Evolutionary conservation across 345 rosid species (phyloP), one percentile per base, ranked within the genome.

Genomic region (Populus nigra): DNA sequence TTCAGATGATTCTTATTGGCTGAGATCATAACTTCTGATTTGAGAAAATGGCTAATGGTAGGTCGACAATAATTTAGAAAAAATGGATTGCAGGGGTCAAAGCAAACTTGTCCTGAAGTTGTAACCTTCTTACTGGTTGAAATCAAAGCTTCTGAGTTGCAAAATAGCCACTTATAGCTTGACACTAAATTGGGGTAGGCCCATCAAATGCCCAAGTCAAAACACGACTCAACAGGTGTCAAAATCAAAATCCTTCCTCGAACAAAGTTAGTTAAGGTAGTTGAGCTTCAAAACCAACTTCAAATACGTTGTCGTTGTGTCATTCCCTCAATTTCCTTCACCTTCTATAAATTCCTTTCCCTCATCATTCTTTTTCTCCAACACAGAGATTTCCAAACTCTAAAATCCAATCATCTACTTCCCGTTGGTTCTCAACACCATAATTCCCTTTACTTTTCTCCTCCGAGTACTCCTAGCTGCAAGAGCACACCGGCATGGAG

Each of bases 271-370:
- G 88, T 88, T 74, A 66, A 29, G 72, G 91, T 84, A 47, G 92
- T 82, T 87, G 87, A 89, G 72, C 92, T 88, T 76, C 87, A 83
- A 80, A 83, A 89, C 89, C 91, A 85, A 85, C 87, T 85, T 73
- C 76, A 74, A 49, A 36, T 75, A 76, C n/a, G 20, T 2, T 53
- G 59, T 47, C n/a, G 20, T 2, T 53, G 59, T 47, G 59, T 8
- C 62, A 23, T 70, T 68, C 81, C 80, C 85, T 78, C 79, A 73
- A 23, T 5, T 61, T 62, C 50, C 67, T 13, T 50, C 23, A 41
- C 73, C 78, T 11, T 41, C 45, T 43, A 68, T 72, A 35, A 9
- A 70, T 20, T 17, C 39, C 59, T 38, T 79, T 68, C 59, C 47
- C 55, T 45, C 35, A 11, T 7, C 68, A 49, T 5, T 70, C 75